Evolutionary conservation across 768 basidiomycete species (phyloP).

Genomic region (Rhizopogon vinicolor): DNA sequence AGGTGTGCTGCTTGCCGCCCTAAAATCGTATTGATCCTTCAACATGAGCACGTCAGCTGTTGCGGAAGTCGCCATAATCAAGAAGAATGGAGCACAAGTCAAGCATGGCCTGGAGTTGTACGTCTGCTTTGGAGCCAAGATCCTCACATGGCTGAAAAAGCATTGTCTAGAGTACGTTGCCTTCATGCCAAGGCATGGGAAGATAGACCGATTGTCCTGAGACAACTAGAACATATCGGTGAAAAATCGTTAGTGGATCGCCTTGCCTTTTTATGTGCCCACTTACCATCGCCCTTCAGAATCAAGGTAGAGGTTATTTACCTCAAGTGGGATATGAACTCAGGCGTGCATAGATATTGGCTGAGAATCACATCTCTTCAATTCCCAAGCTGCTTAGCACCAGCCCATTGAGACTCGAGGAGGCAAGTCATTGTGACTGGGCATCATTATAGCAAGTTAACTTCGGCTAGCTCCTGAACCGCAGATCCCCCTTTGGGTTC

Average conservation of each 20-base stretch:
- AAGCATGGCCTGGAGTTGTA: constrained; percentile 76
- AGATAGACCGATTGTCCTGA: constrained; percentile 74
- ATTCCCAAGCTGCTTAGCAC: constrained; percentile 53
- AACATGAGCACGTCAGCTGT: constrained; percentile 45
- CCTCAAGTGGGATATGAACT: neutral
- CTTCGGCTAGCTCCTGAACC: constrained; percentile 58
- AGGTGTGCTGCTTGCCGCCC: constrained; percentile 38
- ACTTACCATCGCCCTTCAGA: constrained; percentile 10
- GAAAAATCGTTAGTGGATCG: constrained; percentile 72
- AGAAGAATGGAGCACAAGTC: constrained; percentile 59
- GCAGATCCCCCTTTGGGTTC: constrained; percentile 68
- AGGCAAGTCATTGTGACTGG: constrained; percentile 32
- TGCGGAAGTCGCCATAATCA: constrained; percentile 70
- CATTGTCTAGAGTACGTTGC: constrained; percentile 57
- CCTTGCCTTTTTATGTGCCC: neutral
- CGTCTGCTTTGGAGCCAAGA: constrained; percentile 15
- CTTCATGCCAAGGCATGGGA: constrained; percentile 90
- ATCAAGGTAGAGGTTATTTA: constrained; percentile 14
- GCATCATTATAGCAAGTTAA: constrained; percentile 2
- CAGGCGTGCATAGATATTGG: constrained; percentile 52
- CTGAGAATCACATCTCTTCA: constrained; percentile 65
- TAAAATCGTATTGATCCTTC: constrained; percentile 2
- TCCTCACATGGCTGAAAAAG: neutral
- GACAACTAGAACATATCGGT: constrained; percentile 87
- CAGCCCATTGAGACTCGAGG: constrained; percentile 58